Conservation (phyloP, 2,329 filamentous ascomycete genomes). For the Claviceps sp. region DNA sequence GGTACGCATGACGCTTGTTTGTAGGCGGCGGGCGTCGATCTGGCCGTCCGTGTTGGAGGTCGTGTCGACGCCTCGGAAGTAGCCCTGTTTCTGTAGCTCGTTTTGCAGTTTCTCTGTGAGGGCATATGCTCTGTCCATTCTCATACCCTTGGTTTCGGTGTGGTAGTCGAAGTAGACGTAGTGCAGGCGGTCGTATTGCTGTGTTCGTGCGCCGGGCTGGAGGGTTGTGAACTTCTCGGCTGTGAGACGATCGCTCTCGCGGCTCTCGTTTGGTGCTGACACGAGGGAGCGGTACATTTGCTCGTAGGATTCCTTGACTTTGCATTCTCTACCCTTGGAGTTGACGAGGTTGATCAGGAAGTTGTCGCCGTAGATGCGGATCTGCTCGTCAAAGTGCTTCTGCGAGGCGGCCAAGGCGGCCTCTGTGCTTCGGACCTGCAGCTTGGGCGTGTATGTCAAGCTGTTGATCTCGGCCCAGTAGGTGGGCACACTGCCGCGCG, state of each 20-base stretch:
- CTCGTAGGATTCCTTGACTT: slow-evolving; percentile 88
- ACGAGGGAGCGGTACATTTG: slow-evolving; percentile 69
- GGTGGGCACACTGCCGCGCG: slow-evolving; percentile 86
- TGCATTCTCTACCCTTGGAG: slow-evolving; percentile 79
- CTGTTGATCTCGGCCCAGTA: slow-evolving; percentile 96
- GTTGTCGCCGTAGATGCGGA: slow-evolving; percentile 86
- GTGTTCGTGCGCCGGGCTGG: slow-evolving; percentile 44
- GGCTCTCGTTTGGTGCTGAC: slow-evolving; percentile 51
- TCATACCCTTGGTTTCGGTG: slow-evolving; percentile 87
- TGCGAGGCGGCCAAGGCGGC: slow-evolving; percentile 64
- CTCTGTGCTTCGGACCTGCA: slow-evolving; percentile 78
- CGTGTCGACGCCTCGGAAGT: slow-evolving; percentile 85
- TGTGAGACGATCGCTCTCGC: slow-evolving; percentile 50
- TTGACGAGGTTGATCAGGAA: slow-evolving; percentile 97
- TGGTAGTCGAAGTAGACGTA: slow-evolving; percentile 99
- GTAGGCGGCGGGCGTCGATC: slow-evolving; percentile 66
- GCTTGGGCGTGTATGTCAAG: slow-evolving; percentile 77
- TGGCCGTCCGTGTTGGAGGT: slow-evolving; percentile 56
- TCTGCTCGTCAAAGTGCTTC: slow-evolving; percentile 88
- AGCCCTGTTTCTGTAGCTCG: slow-evolving; percentile 65
- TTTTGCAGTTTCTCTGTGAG: slow-evolving; percentile 72
- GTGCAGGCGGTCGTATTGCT: slow-evolving; percentile 72
- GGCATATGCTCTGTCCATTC: slow-evolving; percentile 82
- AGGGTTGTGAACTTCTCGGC: slow-evolving; percentile 73
- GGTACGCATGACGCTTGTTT: slow-evolving; percentile 85